Evolutionary conservation across 139 green algal genomes (phyloP), one percentile per base, ranked within the genome.

Genomic region (Tetradesmus lagerheimii): DNA sequence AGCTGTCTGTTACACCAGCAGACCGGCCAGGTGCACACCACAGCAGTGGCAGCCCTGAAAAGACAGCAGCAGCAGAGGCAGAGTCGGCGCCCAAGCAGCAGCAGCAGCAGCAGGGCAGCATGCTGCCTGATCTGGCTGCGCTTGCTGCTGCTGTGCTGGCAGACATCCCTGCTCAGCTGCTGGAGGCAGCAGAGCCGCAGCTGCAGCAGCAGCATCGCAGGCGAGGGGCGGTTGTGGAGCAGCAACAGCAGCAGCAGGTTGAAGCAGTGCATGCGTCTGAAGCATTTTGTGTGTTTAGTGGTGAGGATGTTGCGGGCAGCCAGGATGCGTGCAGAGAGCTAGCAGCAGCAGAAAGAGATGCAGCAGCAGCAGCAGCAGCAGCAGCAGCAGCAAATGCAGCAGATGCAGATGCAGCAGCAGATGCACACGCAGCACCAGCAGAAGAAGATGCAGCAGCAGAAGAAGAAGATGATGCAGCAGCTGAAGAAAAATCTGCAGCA

Each of bases 101-200:
- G 47, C 47, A 62, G 47, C 57, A 71, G 57, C 53, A 66, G 53
- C 53, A 66, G 53, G 57, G 2, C 14, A 25, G 15, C 15, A 11
- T 71, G 23, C 57, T 71, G 57, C 57, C 57, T 71, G 57, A n/a
- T 8, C 57, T 71, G 57, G 57, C 57, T 6, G 57, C 57, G 57
- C 57, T 71, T 71, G 57, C 57, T 71, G 57, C 57, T 71, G 57
- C 57, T 71, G 57, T 71, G 57, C 57, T 71, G 57, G 57, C 57
- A 31, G 57, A 71, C 57, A 71, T 71, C 3, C 57, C 57, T n/a
- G 57, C 20, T 71, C 20, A 71, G 57, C 1, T 71, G 20, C 57
- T 71, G 57, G 20, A 20, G 31, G 23, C 57, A 71, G 57, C 57
- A 71, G 57, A 71, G 57, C 57, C n/a, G 20, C 57, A 71, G 57